Evolutionary conservation across 176 grass and related monocot genomes (phyloP).

Genomic region (Urochloa ruziziensis): DNA sequence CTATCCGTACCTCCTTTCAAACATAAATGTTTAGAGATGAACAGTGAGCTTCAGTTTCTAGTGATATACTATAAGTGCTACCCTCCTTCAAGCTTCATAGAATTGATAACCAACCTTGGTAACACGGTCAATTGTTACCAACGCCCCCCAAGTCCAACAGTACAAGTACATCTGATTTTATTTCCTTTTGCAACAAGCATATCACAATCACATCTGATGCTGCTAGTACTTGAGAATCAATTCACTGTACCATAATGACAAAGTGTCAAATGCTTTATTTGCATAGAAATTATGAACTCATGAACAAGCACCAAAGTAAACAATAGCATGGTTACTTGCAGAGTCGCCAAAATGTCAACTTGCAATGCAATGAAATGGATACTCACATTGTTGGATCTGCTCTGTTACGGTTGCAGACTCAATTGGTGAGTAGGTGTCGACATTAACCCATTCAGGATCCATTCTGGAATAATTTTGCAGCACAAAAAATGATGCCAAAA

Average conservation of each 20-base stretch:
- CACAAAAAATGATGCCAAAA: background rate
- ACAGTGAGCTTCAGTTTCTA: background rate
- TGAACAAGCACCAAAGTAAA: background rate
- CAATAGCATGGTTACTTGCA: background rate
- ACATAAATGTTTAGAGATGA: background rate
- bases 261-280: background rate
- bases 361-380: background rate
- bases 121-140: background rate
- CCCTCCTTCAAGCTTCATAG: background rate
- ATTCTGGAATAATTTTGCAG: background rate
- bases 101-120: background rate
- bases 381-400: background rate
- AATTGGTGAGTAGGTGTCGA: background rate
- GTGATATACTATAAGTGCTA: background rate
- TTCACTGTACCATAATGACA: background rate
- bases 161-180: background rate
- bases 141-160: background rate
- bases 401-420: background rate
- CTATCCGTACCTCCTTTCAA: constrained; percentile 10
- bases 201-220: background rate
- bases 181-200: background rate
- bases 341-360: background rate
- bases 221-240: background rate
- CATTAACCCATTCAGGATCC: background rate
- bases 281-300: background rate